Base-by-base conservation (phyloP, 2,329 filamentous ascomycete genomes). In the Claviceps citrina region DNA sequence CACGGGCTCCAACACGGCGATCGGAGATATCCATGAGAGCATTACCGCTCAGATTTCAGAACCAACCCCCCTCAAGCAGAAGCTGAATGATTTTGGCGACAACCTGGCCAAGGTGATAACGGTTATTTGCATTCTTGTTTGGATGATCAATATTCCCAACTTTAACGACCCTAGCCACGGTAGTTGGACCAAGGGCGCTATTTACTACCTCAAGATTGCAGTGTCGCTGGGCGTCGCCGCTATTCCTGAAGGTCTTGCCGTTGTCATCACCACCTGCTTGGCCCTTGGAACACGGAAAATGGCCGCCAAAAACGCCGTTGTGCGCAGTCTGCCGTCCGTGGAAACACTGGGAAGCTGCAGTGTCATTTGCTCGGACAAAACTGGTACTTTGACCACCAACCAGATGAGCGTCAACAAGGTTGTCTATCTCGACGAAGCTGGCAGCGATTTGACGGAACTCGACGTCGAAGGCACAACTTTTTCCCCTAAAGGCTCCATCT, bases 311-410 rank as follows among this genome's bases (percentile, higher is more conserved):
- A 96, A 96, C 55, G 91, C 91, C 7, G 87, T 98, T 28, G 93
- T 98, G 43, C 78, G 93, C 61, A 95, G 86, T 57, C 67, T 98
- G 51, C 91, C 91, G 16, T 98, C 91, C 1, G 91, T 98, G 39
- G 91, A 98, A 64, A 98, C 91, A 10, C 72, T 98, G 39, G 91
- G 91, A 57, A 98, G 91, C 71, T 98, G 91, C 74, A 98, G 91
- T 55, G 87, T 98, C 42, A 95, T 98, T 58, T 98, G 93, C 68
- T 98, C 93, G 4, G 91, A 98, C 70, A 98, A 98, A 71, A 98
- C 91, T 5, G 93, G 91, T 51, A 98, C 91, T 36, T 66, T 98
- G 57, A 98, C 91, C 9, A 98, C 91, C 31, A 98, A 98, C 65
- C 87, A 96, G 64, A 98, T 98, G 91, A 96, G 91, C 56, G 91